Percentiles rank a stretch among this genome's conserved stretches.
Conservation (phyloP, 805 yeast genomes). For the Monosporozyma servazzii region DNA sequence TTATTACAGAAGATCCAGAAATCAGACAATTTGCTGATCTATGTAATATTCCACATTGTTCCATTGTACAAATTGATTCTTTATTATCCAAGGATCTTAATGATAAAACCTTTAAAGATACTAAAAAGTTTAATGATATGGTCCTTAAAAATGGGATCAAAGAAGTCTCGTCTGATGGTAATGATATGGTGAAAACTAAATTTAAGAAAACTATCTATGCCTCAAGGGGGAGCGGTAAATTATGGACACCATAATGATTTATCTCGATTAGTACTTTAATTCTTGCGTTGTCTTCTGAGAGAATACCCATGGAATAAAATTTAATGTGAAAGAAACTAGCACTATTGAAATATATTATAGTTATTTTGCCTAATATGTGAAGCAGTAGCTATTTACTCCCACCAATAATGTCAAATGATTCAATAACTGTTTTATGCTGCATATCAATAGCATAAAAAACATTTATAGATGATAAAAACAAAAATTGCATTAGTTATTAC, state of each 20-base stretch:
- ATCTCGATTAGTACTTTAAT: too few species aligned
- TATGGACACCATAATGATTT: constrained; percentile 43
- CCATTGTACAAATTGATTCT: constrained; percentile 24
- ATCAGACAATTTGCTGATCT: constrained; percentile 49
- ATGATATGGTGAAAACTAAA: constrained; percentile 33
- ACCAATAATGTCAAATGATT: background rate
- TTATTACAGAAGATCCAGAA: constrained; percentile 53
- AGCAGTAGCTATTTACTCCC: background rate
- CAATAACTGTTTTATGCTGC: background rate
- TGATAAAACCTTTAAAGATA: constrained; percentile 17
- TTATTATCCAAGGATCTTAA: constrained; percentile 19
- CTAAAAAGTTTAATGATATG: constrained; percentile 18
- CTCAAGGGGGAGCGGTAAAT: constrained; percentile 49
- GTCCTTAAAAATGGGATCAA: constrained; percentile 15
- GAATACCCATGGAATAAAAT: background rate
- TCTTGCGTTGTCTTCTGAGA: background rate
- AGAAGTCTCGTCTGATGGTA: constrained; percentile 22
- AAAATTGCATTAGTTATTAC: background rate
- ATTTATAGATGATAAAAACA: background rate
- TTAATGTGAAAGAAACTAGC: background rate
- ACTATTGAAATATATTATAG: background rate
- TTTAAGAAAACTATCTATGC: constrained; percentile 46
- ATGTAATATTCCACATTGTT: constrained; percentile 41
- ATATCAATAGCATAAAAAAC: background rate
- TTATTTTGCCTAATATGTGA: background rate